Evolutionary conservation across 768 basidiomycete species (phyloP).

Genomic region (Tricholomella constricta): DNA sequence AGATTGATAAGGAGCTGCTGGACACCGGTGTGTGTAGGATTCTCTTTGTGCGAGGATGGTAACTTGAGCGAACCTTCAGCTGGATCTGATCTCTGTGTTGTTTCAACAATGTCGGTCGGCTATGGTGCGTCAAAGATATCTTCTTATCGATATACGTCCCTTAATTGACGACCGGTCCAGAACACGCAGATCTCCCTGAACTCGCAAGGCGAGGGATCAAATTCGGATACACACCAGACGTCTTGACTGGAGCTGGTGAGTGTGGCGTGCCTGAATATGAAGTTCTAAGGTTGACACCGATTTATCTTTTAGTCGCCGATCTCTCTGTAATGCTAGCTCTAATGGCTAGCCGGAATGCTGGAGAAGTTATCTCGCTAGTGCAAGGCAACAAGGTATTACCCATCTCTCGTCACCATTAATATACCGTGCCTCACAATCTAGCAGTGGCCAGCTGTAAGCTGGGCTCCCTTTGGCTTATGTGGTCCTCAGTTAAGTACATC

Average conservation of each 20-base stretch:
- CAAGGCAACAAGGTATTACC: conserved; percentile 60
- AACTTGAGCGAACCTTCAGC: conserved; percentile 39
- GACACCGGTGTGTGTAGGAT: conserved; percentile 45
- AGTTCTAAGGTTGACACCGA: neutral
- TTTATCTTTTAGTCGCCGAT: conserved; percentile 71
- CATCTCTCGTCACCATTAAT: neutral
- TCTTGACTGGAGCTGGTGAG: conserved; percentile 87
- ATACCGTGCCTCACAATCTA: neutral
- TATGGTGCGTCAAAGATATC: conserved; percentile 53
- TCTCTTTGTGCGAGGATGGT: no score
- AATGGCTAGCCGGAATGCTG: conserved; percentile 88
- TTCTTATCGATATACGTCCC: neutral
- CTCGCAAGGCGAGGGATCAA: conserved; percentile 62
- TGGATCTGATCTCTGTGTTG: conserved; percentile 72
- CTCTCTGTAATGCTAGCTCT: conserved; percentile 86
- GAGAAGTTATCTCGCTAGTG: conserved; percentile 63
- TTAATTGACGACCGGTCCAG: conserved; percentile 36
- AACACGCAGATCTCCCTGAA: conserved; percentile 74
- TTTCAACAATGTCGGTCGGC: conserved; percentile 94
- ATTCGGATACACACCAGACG: conserved; percentile 92
- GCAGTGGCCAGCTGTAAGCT: conserved; percentile 79
- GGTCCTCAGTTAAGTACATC: conserved; percentile 77
- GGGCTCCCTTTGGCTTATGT: conserved; percentile 84
- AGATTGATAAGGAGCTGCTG: conserved; percentile 78
- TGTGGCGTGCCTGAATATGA: neutral